Evolutionary conservation across 306 rosid species (phyloP), one percentile per base, ranked within the genome.

Genomic region (Cicer judaicum): DNA sequence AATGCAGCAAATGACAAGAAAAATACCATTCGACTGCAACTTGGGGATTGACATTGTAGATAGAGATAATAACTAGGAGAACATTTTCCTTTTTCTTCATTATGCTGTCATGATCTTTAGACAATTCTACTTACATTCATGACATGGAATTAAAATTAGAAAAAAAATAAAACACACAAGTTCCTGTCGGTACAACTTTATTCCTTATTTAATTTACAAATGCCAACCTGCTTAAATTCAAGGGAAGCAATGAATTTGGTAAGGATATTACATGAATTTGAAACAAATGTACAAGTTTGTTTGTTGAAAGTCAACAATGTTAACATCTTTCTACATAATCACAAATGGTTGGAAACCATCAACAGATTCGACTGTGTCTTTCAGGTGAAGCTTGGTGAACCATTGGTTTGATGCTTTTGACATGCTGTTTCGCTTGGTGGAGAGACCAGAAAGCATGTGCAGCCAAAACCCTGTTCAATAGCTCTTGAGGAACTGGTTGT

Each of bases 401-500:
- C 43, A 60, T 60, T 34, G 19, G 44, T 60, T 78, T 79, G 92
- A 62, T 79, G 84, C 87, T 87, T 29, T 29, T 93, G 69, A 82
- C 81, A 15, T 84, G 88, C 56, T 88, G 96, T 79, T 84, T 91
- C 47, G 89, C 83, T 72, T 90, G 97, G 78, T 88, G 88, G 70
- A 84, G 92, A 49, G 89, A 83, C 98, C 97, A 94, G 75, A 79
- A 87, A 40, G 92, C 88, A 85, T 94, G 98, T 0, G 96, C 93
- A 47, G 88, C 89, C 87, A 91, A 84, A 36, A 91, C 97, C 71
- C 97, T 81, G 84, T 94, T 84, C 87, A 94, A 76, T 14, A 94
- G 90, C 77, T 86, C 93, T 79, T 94, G 96, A 1, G 98, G 97
- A 0, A 94, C 96, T 43, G 96, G 93, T 82, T 91, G 92, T 14